phyloP scores from a whole-genome alignment of 2,329 filamentous ascomycete species.

The Emericellopsis cladophorae region DNA sequence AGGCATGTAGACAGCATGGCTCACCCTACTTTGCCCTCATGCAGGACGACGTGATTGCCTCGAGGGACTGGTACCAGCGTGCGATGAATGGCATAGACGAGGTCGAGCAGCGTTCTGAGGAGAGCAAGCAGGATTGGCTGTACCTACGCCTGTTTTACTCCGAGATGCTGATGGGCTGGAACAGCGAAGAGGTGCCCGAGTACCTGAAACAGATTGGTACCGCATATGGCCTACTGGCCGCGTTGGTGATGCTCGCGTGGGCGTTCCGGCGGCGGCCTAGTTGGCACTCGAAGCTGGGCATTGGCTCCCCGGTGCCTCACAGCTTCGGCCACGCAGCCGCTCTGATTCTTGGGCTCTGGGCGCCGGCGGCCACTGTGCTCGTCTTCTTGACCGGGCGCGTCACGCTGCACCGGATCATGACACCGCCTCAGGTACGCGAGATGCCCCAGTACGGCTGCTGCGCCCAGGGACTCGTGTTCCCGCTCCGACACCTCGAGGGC shows the following conservation, averaged over 20 bases:
- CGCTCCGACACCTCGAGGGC: constrained; percentile 13
- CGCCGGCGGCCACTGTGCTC: constrained; percentile 16
- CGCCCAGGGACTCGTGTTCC: constrained; percentile 22
- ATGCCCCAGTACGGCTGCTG: constrained; percentile 25
- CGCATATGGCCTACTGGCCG: constrained; percentile 11
- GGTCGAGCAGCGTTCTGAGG: constrained; percentile 11
- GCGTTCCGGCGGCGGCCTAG: neutral
- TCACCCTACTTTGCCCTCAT: constrained; percentile 21
- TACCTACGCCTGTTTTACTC: constrained; percentile 25
- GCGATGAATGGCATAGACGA: constrained; percentile 13
- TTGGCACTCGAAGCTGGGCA: neutral
- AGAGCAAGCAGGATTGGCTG: constrained; percentile 14
- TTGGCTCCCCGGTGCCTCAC: constrained; percentile 4
- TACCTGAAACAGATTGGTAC: constrained; percentile 14
- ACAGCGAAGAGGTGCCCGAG: constrained; percentile 17
- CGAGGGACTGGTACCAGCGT: constrained; percentile 18
- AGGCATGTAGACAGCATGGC: constrained; percentile 13
- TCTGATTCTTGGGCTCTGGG: constrained; percentile 15
- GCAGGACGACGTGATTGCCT: constrained; percentile 22
- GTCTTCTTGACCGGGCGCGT: constrained; percentile 16
- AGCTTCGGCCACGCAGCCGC: constrained; percentile 12
- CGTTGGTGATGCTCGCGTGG: constrained; percentile 4
- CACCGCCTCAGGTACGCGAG: constrained; percentile 13
- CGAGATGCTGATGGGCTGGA: constrained; percentile 24
- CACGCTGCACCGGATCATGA: constrained; percentile 12